These are phyloP conservation scores for Penicillium pulvis DNA, from an alignment of 495 filamentous ascomycete species.

Conservation along the genomic window DNA sequence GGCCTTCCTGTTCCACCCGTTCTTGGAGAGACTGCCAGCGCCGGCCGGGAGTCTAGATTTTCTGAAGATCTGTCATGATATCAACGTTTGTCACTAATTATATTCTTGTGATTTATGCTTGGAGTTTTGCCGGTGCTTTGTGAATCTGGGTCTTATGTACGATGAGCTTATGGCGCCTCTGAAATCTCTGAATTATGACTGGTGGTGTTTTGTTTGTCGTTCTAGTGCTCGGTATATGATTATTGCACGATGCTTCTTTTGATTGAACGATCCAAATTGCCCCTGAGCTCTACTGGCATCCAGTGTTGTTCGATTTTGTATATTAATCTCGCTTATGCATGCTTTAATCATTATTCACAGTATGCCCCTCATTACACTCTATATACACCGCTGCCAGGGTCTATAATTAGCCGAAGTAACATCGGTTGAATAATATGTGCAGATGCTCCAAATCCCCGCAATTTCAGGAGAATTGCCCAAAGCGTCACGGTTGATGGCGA, in stretches of 20 bases:
- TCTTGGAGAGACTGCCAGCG: constrained; percentile 38
- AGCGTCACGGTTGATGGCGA: constrained; percentile 11
- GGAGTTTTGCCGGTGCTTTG: neutral
- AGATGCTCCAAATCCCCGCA: constrained; percentile 18
- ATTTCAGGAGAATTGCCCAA: constrained; percentile 28
- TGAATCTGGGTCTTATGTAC: neutral
- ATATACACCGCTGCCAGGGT: neutral
- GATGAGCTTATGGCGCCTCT: constrained; percentile 7
- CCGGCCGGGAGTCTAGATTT: constrained; percentile 51
- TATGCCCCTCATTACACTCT: neutral
- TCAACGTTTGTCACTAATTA: neutral
- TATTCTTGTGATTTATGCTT: constrained; percentile 12
- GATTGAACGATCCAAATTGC: constrained; percentile 2
- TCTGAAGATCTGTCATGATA: constrained; percentile 44
- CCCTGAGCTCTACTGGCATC: neutral
- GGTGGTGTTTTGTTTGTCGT: neutral
- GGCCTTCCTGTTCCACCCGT: constrained; percentile 43
- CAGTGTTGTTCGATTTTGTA: neutral
- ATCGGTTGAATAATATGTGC: neutral
- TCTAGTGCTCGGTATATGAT: constrained; percentile 8
- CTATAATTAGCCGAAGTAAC: neutral
- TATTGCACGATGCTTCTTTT: neutral
- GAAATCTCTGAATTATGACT: neutral
- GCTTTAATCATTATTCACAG: neutral
- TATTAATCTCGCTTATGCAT: neutral